These are phyloP conservation scores for Suillus tomentosus DNA, from an alignment of 768 basidiomycete species.

Conservation along the genomic window DNA sequence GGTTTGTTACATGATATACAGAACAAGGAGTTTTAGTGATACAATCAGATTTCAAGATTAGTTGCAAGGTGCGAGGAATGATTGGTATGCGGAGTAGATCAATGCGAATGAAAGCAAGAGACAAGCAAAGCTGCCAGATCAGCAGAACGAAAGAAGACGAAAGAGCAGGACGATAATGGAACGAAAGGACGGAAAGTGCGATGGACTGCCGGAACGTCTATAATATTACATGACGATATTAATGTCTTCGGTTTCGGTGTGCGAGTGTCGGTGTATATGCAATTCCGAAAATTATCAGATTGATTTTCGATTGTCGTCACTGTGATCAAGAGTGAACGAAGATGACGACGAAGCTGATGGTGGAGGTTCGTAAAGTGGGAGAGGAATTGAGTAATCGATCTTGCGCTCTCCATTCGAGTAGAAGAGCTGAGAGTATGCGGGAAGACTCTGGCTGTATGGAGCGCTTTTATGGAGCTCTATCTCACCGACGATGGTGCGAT, in stretches of 20 bases:
- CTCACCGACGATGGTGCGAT: conserved; percentile 12
- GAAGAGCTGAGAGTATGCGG: conserved; percentile 80
- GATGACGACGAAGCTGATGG: conserved; percentile 11
- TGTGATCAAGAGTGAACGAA: conserved; percentile 5
- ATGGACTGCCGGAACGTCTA: conserved; percentile 2
- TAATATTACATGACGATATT: conserved; percentile 1
- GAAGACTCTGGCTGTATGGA: conserved; percentile 44
- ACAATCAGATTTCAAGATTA: neutral
- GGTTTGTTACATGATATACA: conserved; percentile 2
- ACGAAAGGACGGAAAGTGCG: neutral
- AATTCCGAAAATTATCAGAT: conserved; percentile 9
- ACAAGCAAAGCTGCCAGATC: neutral
- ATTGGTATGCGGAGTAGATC: conserved; percentile 17
- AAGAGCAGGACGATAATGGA: conserved; percentile 3
- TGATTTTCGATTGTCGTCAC: conserved; percentile 14
- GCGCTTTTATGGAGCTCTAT: conserved; percentile 15
- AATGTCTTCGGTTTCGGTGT: neutral
- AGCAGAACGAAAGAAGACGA: neutral
- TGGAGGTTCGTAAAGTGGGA: conserved; percentile 63
- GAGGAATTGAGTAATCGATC: conserved; percentile 61
- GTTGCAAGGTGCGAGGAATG: conserved; percentile 1
- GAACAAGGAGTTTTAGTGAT: neutral
- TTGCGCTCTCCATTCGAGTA: conserved; percentile 72
- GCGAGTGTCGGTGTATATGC: neutral
- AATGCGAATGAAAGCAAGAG: conserved; percentile 14